These are phyloP conservation scores for Fusarium sp. DNA, from an alignment of 2,329 filamentous ascomycete genomes.

Conservation along the genomic window DNA sequence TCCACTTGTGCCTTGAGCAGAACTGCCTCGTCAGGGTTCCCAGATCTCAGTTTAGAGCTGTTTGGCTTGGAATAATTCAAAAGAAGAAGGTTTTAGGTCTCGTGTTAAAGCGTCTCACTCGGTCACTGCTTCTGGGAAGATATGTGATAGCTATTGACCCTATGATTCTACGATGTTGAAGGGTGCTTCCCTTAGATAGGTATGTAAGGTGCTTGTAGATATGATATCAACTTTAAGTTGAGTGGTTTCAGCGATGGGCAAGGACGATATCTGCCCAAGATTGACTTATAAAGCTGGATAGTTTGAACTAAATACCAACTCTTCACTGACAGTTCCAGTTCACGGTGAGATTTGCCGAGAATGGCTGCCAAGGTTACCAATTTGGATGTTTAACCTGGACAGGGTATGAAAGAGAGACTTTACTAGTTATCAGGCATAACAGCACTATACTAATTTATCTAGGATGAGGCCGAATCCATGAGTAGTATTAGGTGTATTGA, in stretches of 20 bases:
- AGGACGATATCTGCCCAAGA: no score
- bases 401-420: neutral
- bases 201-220: neutral
- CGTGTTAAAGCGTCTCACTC: neutral
- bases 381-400: neutral
- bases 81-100: neutral
- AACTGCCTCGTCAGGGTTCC: neutral
- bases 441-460: neutral
- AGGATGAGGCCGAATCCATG: neutral
- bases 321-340: no score
- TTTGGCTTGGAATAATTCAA: neutral
- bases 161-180: neutral
- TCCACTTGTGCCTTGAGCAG: neutral
- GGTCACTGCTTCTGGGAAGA: neutral
- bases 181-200: neutral
- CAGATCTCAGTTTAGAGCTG: neutral
- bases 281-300: no score
- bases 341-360: no score
- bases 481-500: neutral
- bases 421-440: neutral
- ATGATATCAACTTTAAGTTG: neutral
- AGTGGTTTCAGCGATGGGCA: neutral
- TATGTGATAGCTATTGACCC: neutral
- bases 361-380: neutral
- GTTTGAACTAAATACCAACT: no score